These are phyloP conservation scores for Limtongia smithiae DNA, from an alignment of 805 yeast species.

Conservation along the genomic window DNA sequence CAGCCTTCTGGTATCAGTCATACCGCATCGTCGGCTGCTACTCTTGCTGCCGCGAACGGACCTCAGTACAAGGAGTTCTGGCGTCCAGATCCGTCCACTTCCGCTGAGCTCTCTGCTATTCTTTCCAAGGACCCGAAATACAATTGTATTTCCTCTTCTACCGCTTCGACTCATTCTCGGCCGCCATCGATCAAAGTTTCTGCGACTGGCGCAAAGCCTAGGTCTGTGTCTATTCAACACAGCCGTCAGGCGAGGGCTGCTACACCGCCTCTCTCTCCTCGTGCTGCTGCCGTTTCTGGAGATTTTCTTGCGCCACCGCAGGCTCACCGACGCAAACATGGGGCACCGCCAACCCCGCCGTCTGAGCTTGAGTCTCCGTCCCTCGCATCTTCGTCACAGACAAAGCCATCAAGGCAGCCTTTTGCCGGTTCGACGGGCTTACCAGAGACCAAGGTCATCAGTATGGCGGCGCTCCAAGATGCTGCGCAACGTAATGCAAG, in stretches of 20 bases:
- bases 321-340: not conserved
- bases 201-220: no score
- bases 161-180: constrained; percentile 1
- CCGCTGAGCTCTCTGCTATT: constrained; percentile 57
- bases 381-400: not conserved
- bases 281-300: no score
- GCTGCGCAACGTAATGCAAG: constrained; percentile 20
- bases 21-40: constrained; percentile 39
- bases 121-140: constrained; percentile 43
- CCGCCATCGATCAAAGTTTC: not conserved
- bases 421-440: not conserved
- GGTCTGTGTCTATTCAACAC: no score
- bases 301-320: no score
- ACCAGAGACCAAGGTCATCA: not conserved
- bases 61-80: constrained; percentile 34
- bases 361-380: not conserved
- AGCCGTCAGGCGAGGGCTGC: no score
- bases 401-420: not conserved
- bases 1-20: constrained; percentile 15
- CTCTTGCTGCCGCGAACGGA: constrained; percentile 36
- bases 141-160: constrained; percentile 35
- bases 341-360: constrained; percentile 7
- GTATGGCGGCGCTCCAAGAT: constrained; percentile 7
- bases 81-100: constrained; percentile 48
- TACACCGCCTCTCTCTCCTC: no score